These are phyloP conservation scores for Steccherinum ochraceum DNA, from an alignment of 768 basidiomycete species.

Conservation along the genomic window DNA sequence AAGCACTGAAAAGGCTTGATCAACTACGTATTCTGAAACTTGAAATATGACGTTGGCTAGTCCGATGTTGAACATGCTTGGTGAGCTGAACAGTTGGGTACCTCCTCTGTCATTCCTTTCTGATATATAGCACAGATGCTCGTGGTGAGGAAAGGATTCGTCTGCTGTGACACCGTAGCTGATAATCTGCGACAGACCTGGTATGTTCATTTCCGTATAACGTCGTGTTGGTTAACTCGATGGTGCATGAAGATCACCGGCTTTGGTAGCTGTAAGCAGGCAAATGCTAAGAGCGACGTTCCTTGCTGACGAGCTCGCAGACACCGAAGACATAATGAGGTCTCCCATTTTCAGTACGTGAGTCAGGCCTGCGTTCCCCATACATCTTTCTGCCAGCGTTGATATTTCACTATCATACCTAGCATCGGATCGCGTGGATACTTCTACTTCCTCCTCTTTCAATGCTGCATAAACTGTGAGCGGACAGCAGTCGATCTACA, in stretches of 20 bases:
- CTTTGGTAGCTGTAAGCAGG: slow-evolving; percentile 74
- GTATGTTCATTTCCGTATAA: slow-evolving; percentile 24
- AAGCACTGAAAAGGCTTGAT: no score
- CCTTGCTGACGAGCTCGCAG: no score
- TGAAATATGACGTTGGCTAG: no score
- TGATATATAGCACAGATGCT: slow-evolving; percentile 73
- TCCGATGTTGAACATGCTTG: slow-evolving; percentile 85
- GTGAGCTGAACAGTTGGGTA: no score
- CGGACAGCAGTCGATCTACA: no score
- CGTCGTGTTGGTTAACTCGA: not conserved
- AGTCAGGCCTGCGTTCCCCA: slow-evolving; percentile 13
- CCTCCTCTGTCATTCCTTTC: no score
- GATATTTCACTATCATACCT: no score
- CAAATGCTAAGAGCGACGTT: no score
- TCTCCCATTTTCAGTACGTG: slow-evolving; percentile 71
- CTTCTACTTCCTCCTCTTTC: slow-evolving; percentile 92
- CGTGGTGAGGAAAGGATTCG: slow-evolving; percentile 55
- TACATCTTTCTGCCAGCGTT: slow-evolving; percentile 1
- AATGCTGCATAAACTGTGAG: slow-evolving; percentile 81
- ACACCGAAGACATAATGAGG: slow-evolving; percentile 74
- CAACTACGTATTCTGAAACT: no score
- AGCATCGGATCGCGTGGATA: slow-evolving; percentile 84
- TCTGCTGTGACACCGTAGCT: slow-evolving; percentile 2
- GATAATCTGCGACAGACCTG: slow-evolving; percentile 30
- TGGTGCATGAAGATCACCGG: slow-evolving; percentile 58